Evolutionary conservation across 805 yeast species (phyloP).

Genomic region (Yamadazyma paraphyllophila): DNA sequence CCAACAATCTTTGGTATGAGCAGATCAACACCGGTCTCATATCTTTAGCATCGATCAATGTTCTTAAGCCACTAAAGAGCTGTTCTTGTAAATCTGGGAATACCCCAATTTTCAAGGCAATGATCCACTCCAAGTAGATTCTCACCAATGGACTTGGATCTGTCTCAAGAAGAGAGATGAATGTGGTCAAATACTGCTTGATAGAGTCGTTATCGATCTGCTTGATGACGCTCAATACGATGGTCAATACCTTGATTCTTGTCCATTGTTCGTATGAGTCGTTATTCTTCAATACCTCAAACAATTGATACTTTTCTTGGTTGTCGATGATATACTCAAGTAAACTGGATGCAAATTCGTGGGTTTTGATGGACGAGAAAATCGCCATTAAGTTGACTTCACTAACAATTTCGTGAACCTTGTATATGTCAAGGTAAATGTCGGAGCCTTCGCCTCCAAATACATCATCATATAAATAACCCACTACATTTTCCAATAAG

Average conservation of each 20-base stretch:
- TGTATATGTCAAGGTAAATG: constrained; percentile 51
- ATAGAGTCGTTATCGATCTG: constrained; percentile 11
- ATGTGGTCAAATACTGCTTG: constrained; percentile 21
- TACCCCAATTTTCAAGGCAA: constrained; percentile 45
- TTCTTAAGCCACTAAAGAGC: constrained; percentile 17
- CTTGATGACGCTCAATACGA: constrained; percentile 34
- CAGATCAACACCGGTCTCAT: constrained; percentile 54
- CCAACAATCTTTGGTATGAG: constrained; percentile 63
- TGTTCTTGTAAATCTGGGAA: constrained; percentile 15
- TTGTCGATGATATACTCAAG: constrained; percentile 37
- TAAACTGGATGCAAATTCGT: constrained; percentile 27
- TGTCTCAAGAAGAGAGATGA: constrained; percentile 37
- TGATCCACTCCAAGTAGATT: constrained; percentile 75
- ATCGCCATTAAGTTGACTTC: constrained; percentile 51
- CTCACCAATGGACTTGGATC: constrained; percentile 83
- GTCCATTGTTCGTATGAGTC: constrained; percentile 71
- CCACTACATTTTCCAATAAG: constrained; percentile 57
- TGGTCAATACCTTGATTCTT: constrained; percentile 56
- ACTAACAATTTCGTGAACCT: constrained; percentile 54
- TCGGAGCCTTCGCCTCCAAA: constrained; percentile 25
- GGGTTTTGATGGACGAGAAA: constrained; percentile 30
- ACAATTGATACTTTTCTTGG: constrained; percentile 40
- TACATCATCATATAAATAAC: constrained; percentile 47
- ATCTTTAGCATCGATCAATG: constrained; percentile 11
- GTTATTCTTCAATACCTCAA: constrained; percentile 50